A percentile compares a stretch with the other conserved stretches of the same genome.
Conservation (phyloP, 2,329 filamentous ascomycete genomes). For the Rutstroemia sp. region DNA sequence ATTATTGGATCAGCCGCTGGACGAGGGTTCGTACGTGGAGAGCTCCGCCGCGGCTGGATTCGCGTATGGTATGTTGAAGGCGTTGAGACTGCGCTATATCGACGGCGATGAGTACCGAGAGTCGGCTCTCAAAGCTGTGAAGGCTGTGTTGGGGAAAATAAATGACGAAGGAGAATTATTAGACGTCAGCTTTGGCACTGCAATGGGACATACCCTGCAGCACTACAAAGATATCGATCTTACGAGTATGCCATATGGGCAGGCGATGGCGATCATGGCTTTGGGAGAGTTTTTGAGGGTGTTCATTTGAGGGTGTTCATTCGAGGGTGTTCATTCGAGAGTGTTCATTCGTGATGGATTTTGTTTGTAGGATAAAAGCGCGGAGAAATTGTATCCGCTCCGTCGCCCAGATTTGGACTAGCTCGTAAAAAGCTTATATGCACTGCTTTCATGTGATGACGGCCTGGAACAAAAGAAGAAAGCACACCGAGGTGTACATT, state of each 20-base stretch:
- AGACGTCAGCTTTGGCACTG: slow-evolving; percentile 72
- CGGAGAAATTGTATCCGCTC: neutral
- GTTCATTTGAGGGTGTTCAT: slow-evolving; percentile 2
- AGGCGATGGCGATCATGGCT: slow-evolving; percentile 79
- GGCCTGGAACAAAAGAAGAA: too few species aligned
- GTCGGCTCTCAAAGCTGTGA: slow-evolving; percentile 57
- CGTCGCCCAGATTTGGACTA: neutral
- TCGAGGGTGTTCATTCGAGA: slow-evolving; percentile 29
- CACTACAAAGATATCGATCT: slow-evolving; percentile 71
- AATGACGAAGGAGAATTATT: slow-evolving; percentile 60
- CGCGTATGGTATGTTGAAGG: slow-evolving; percentile 73
- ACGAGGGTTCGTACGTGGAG: slow-evolving; percentile 66
- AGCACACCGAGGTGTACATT: too few species aligned
- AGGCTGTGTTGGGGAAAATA: slow-evolving; percentile 59
- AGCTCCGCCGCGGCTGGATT: slow-evolving; percentile 75
- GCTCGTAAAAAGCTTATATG: neutral
- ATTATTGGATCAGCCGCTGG: slow-evolving; percentile 58
- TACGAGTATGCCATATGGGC: slow-evolving; percentile 79
- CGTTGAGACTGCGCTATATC: slow-evolving; percentile 62
- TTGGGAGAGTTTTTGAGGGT: slow-evolving; percentile 62
- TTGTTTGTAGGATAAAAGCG: neutral
- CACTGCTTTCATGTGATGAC: neutral
- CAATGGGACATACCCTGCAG: slow-evolving; percentile 65
- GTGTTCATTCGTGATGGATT: neutral
- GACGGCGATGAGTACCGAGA: slow-evolving; percentile 47